Evolutionary conservation across 768 basidiomycete species (phyloP).

Genomic region (Amanita jacksonii): DNA sequence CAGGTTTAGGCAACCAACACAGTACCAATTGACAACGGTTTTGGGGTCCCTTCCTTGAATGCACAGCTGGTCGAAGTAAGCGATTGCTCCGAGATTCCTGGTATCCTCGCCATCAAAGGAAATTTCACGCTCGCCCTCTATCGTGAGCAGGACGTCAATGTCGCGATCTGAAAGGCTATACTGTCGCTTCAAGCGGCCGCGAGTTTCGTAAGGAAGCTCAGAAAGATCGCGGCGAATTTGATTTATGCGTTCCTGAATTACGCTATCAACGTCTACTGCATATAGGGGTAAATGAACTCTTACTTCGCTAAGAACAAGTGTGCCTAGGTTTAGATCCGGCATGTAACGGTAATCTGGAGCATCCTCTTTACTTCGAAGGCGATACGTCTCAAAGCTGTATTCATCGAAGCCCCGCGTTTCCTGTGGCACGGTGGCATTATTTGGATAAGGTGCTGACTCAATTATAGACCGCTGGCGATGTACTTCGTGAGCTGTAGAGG

Average conservation of each 20-base stretch:
- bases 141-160: slow-evolving; percentile 61
- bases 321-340: slow-evolving; percentile 92
- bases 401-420: slow-evolving; percentile 93
- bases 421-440: slow-evolving; percentile 44
- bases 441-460: slow-evolving; percentile 19
- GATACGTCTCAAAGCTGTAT: slow-evolving; percentile 69
- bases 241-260: slow-evolving; percentile 56
- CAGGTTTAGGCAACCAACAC: slow-evolving; percentile 9
- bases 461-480: slow-evolving; percentile 63
- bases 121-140: slow-evolving; percentile 60
- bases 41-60: slow-evolving; percentile 50
- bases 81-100: slow-evolving; percentile 39
- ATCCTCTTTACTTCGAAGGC: slow-evolving; percentile 82
- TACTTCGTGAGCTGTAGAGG: slow-evolving; percentile 64
- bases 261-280: too few relatives aligned
- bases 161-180: slow-evolving; percentile 52
- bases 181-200: slow-evolving; percentile 40
- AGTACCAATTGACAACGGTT: slow-evolving; percentile 78
- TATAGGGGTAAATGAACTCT: too few relatives aligned
- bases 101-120: slow-evolving; percentile 45
- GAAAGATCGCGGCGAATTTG: slow-evolving; percentile 49
- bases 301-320: slow-evolving; percentile 49
- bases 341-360: slow-evolving; percentile 96
- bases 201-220: slow-evolving; percentile 62
- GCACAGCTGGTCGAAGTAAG: slow-evolving; percentile 74